Conservation (phyloP, 2,329 filamentous ascomycete species). For the Xylaria sp. region DNA sequence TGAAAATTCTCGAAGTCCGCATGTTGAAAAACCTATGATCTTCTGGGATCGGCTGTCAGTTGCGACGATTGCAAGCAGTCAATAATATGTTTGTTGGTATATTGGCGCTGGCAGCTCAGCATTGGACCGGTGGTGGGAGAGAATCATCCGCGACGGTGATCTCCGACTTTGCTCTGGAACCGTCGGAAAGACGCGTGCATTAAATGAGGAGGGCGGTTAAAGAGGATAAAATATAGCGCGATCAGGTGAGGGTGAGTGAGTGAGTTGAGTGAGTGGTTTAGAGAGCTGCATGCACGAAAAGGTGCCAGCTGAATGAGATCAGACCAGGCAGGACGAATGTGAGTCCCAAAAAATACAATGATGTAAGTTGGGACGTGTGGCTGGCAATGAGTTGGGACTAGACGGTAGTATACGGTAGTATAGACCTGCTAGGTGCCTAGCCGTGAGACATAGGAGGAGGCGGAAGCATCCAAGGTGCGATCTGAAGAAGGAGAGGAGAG, state of each 20-base stretch:
- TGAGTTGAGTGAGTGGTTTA: neutral
- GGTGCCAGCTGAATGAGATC: neutral
- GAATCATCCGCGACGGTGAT: constrained; percentile 23
- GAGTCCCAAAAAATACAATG: neutral
- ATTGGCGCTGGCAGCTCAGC: constrained; percentile 28
- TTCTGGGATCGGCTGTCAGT: neutral
- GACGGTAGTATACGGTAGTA: neutral
- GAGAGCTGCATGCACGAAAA: neutral
- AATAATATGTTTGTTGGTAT: neutral
- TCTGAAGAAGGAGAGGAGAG: constrained; percentile 16
- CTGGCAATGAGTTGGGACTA: neutral
- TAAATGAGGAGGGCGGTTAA: neutral
- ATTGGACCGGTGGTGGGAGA: constrained; percentile 13
- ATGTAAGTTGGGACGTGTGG: neutral
- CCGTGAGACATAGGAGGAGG: constrained; percentile 3
- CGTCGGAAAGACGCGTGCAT: neutral
- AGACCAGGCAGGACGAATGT: too few relatives aligned
- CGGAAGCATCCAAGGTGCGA: constrained; percentile 10
- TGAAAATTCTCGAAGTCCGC: constrained; percentile 50
- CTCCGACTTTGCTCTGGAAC: neutral
- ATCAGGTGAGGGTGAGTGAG: neutral
- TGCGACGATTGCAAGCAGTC: neutral
- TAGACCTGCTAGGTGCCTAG: neutral
- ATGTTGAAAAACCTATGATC: constrained; percentile 34
- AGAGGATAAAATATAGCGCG: neutral